phyloP scores from a whole-genome alignment of 305 asterid genomes.

The Fraxinus latifolia region DNA sequence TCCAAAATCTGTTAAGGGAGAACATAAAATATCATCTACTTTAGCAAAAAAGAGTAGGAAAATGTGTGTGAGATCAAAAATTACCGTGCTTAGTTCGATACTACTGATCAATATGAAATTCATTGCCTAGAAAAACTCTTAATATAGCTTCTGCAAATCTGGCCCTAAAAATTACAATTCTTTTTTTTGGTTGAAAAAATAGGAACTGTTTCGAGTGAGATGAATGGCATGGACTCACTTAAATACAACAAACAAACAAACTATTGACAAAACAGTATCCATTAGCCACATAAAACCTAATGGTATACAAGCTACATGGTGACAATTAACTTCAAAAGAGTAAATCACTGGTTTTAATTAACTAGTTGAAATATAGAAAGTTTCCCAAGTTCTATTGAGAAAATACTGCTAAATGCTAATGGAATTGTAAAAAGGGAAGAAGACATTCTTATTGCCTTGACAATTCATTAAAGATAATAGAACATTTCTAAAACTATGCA shows the following conservation, averaged over 20 bases:
- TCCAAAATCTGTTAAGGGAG: not conserved
- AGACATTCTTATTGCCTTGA: not conserved
- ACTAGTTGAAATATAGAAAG: not conserved
- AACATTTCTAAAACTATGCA: not conserved
- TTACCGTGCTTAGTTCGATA: not conserved
- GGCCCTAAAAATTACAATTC: not conserved
- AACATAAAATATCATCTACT: not conserved
- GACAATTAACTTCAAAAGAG: constrained; percentile 6
- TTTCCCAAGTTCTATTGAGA: not conserved
- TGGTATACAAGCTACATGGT: not conserved
- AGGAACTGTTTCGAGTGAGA: not conserved
- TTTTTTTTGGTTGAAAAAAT: not conserved
- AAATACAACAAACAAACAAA: not conserved
- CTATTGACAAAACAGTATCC: not conserved
- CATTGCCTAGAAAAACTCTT: not conserved
- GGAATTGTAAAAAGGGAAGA: not conserved
- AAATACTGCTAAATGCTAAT: not conserved
- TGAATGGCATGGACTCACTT: constrained; percentile 4
- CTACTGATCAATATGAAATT: not conserved
- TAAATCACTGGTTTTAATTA: not conserved
- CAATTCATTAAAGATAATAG: not conserved
- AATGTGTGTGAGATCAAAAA: not conserved
- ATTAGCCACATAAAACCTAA: constrained; percentile 1
- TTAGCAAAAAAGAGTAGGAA: not conserved
- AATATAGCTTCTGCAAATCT: not conserved